These are phyloP conservation scores for Rhamnella rubrinervis DNA, from an alignment of 331 rosid genomes.

Conservation along the genomic window DNA sequence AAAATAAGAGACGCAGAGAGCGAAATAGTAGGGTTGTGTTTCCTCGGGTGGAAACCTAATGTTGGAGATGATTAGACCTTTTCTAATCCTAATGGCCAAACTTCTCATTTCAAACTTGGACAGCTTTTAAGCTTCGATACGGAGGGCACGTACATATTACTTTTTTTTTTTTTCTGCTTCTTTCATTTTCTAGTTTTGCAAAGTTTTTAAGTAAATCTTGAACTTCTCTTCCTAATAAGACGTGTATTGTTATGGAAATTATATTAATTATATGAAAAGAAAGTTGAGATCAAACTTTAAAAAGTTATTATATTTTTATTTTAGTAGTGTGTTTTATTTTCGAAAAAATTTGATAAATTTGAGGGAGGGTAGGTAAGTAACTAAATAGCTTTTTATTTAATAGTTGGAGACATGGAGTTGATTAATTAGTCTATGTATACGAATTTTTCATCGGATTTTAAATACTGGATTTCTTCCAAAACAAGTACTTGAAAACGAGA, in stretches of 20 bases:
- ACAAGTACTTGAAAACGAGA: too few relatives aligned
- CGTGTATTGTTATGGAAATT: neutral
- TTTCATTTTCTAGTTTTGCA: neutral
- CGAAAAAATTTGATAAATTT: too few relatives aligned
- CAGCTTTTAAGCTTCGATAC: neutral
- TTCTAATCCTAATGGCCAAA: slow-evolving; percentile 19
- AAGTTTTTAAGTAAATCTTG: slow-evolving; percentile 2
- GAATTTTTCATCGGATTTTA: too few relatives aligned
- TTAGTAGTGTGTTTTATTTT: neutral
- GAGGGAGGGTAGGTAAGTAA: too few relatives aligned
- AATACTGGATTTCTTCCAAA: too few relatives aligned
- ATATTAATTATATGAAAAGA: neutral
- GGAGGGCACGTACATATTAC: slow-evolving; percentile 1
- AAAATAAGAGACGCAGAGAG: slow-evolving; percentile 6
- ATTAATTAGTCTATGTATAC: too few relatives aligned
- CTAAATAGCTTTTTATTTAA: too few relatives aligned
- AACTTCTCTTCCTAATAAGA: neutral
- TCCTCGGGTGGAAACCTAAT: slow-evolving; percentile 46
- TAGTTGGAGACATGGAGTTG: too few relatives aligned
- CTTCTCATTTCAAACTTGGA: slow-evolving; percentile 14
- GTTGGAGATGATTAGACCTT: slow-evolving; percentile 41
- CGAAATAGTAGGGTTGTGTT: slow-evolving; percentile 34
- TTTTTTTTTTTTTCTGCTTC: slow-evolving; percentile 11
- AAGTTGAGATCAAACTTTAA: neutral
- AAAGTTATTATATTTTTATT: neutral